Conservation (phyloP, 306 rosid genomes). For the Arachis stenosperma region DNA sequence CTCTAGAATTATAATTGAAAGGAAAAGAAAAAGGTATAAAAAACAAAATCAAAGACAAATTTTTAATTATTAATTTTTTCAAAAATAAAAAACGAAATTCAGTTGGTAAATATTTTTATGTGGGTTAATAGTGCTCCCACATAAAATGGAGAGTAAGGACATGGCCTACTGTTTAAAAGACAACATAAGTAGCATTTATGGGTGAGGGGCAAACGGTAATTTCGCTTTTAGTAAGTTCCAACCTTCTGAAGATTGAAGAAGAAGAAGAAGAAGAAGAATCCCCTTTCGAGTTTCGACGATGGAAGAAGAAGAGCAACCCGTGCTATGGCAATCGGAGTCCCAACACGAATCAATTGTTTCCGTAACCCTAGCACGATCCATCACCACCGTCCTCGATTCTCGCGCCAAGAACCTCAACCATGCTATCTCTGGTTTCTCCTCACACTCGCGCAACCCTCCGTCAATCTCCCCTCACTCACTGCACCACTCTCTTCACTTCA, state of each 20-base stretch:
- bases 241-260: background rate
- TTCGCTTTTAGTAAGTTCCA: background rate
- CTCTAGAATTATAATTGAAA: too few relatives aligned
- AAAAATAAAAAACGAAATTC: too few relatives aligned
- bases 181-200: too few relatives aligned
- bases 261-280: too few relatives aligned
- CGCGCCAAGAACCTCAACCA: constrained; percentile 75
- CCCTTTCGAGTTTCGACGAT: background rate
- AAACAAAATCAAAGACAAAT: too few relatives aligned
- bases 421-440: constrained; percentile 65
- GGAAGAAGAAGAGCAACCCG: constrained; percentile 30
- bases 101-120: too few relatives aligned
- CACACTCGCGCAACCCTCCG: constrained; percentile 23
- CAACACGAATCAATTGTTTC: constrained; percentile 60
- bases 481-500: constrained; percentile 73
- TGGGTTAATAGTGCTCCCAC: too few relatives aligned
- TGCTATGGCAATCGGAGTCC: constrained; percentile 54
- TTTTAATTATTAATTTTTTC: too few relatives aligned
- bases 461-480: constrained; percentile 53
- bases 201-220: too few relatives aligned
- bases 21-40: too few relatives aligned
- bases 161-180: too few relatives aligned
- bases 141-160: too few relatives aligned
- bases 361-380: constrained; percentile 66
- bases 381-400: constrained; percentile 60